phyloP scores from a whole-genome alignment of 108 stramenopile species.

The Schizochytrium sp. region DNA sequence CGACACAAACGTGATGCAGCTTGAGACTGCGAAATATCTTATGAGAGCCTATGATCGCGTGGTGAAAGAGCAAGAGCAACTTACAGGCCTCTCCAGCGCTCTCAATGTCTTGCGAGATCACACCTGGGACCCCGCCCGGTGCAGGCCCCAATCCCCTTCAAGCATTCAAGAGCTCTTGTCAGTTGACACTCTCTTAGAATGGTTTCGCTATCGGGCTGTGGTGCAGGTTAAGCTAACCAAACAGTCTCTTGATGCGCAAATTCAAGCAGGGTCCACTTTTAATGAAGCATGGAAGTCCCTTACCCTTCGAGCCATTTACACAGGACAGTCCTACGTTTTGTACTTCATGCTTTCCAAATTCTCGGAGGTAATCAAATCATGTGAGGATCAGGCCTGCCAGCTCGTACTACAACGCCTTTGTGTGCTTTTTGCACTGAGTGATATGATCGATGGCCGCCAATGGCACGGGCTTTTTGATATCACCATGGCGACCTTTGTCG shows the following conservation, averaged over 20 bases:
- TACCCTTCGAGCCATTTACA: constrained; percentile 38
- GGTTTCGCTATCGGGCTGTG: constrained; percentile 49
- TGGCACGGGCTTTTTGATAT: constrained; percentile 52
- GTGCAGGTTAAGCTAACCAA: constrained; percentile 55
- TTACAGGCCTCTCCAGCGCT: neutral
- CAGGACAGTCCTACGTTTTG: constrained; percentile 38
- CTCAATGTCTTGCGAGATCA: constrained; percentile 17
- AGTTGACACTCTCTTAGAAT: constrained; percentile 35
- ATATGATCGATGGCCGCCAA: constrained; percentile 50
- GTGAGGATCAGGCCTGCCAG: constrained; percentile 25
- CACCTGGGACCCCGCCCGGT: neutral
- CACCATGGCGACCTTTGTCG: neutral
- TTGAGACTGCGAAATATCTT: constrained; percentile 46
- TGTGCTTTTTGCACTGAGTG: constrained; percentile 54
- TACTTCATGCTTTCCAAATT: constrained; percentile 61
- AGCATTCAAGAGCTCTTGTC: neutral
- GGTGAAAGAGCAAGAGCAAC: neutral
- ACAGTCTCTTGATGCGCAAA: constrained; percentile 18
- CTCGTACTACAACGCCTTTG: constrained; percentile 10
- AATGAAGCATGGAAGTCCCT: constrained; percentile 32
- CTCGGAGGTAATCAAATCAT: constrained; percentile 6
- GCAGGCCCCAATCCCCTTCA: neutral
- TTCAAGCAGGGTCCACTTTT: constrained; percentile 14
- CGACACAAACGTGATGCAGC: constrained; percentile 52
- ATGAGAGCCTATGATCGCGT: constrained; percentile 13